These are phyloP conservation scores for Balakata baccata DNA, from an alignment of 345 rosid genomes.

Conservation along the genomic window DNA sequence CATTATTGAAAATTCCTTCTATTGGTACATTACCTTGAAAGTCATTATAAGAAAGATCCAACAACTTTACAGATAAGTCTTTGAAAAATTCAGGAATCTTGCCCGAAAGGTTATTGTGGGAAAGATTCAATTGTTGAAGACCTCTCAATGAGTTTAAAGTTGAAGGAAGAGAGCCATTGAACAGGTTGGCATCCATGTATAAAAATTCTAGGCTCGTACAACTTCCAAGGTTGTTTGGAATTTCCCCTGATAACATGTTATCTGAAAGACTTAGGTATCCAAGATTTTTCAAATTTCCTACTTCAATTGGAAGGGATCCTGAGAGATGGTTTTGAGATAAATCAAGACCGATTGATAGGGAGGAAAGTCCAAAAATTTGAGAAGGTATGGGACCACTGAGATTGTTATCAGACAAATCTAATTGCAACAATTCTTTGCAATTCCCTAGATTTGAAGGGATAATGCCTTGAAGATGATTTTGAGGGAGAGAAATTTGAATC, in stretches of 20 bases:
- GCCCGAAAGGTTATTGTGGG: slow-evolving; percentile 4
- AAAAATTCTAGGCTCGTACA: slow-evolving; percentile 5
- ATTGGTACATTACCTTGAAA: background rate
- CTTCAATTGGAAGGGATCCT: background rate
- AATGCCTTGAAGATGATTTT: slow-evolving; percentile 24
- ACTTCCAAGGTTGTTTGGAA: slow-evolving; percentile 3
- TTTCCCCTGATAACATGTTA: slow-evolving; percentile 6
- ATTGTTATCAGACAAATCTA: slow-evolving; percentile 3
- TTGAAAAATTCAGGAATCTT: slow-evolving; percentile 11
- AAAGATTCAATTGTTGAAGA: background rate
- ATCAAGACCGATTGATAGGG: slow-evolving; percentile 5
- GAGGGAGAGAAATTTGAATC: background rate
- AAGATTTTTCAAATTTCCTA: background rate
- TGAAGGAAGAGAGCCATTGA: background rate
- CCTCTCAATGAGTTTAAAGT: background rate
- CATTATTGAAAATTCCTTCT: background rate
- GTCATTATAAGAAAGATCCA: slow-evolving; percentile 7
- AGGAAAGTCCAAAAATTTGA: background rate
- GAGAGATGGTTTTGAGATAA: slow-evolving; percentile 10
- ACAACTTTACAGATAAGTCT: background rate
- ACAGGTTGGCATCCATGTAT: background rate
- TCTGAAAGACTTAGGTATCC: background rate
- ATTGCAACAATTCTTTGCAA: background rate
- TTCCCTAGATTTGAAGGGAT: slow-evolving; percentile 24
- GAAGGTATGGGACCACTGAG: background rate